These are phyloP conservation scores for Paramecium octaurelia DNA, from an alignment of 73 alveolate species.

Conservation along the genomic window DNA sequence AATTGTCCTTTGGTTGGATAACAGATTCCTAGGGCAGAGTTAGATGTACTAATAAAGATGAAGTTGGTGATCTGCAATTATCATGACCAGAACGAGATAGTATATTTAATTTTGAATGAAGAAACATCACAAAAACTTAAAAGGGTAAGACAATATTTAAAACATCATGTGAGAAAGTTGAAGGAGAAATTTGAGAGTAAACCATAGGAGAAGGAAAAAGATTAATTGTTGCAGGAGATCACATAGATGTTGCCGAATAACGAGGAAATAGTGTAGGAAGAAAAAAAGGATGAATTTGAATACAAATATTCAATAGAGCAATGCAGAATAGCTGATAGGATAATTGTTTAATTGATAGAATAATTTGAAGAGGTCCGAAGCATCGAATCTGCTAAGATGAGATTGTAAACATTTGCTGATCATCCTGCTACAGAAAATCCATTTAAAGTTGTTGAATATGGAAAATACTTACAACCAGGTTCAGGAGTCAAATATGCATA, in stretches of 20 bases:
- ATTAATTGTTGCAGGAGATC: not conserved
- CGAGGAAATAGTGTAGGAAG: not conserved
- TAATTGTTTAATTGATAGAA: not conserved
- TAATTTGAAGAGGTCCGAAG: not conserved
- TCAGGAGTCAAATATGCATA: not conserved
- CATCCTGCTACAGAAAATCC: not conserved
- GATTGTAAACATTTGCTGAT: constrained; percentile 33
- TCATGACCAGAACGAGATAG: not conserved
- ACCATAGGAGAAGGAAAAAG: not conserved
- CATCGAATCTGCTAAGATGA: not conserved
- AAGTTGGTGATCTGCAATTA: not conserved
- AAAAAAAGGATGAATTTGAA: not conserved
- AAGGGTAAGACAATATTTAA: not conserved
- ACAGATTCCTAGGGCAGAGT: not conserved
- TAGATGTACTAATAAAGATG: not conserved
- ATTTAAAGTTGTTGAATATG: not conserved
- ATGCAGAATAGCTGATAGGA: not conserved
- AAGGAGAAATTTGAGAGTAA: not conserved
- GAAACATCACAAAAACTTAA: not conserved
- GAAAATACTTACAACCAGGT: constrained; percentile 13
- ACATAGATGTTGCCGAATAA: not conserved
- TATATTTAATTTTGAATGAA: not conserved
- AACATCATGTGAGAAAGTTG: not conserved
- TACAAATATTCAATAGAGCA: not conserved
- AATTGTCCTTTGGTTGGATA: not conserved